Conservation (phyloP, 2,329 filamentous ascomycete species). For the Exophiala spinifera region DNA sequence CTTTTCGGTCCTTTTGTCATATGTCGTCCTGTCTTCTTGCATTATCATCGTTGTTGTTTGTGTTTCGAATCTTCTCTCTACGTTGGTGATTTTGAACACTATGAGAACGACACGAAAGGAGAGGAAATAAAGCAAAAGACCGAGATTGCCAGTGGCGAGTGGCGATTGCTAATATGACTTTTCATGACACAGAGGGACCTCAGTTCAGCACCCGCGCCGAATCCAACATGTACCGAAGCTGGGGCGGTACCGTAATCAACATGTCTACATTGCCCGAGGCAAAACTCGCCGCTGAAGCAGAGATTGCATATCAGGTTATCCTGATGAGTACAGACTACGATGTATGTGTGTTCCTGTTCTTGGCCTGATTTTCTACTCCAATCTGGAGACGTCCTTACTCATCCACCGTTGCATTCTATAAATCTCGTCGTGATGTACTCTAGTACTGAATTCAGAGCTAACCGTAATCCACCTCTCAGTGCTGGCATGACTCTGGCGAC, state of each 20-base stretch:
- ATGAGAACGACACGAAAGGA: too few species aligned
- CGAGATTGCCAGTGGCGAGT: too few species aligned
- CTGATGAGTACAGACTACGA: constrained; percentile 99
- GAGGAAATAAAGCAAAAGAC: too few species aligned
- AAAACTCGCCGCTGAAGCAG: constrained; percentile 92
- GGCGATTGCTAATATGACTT: neutral
- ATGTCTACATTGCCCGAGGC: constrained; percentile 95
- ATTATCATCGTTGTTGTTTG: too few species aligned
- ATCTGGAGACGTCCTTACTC: too few species aligned
- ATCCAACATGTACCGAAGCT: constrained; percentile 88
- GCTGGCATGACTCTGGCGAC: constrained; percentile 80
- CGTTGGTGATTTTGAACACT: too few species aligned
- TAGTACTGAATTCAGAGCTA: too few species aligned
- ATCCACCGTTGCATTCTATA: too few species aligned
- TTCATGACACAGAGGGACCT: constrained; percentile 66
- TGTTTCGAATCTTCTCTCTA: too few species aligned
- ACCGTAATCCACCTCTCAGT: constrained; percentile 45
- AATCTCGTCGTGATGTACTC: too few species aligned
- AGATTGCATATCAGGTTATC: constrained; percentile 96
- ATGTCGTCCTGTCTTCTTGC: neutral
- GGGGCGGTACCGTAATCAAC: constrained; percentile 95
- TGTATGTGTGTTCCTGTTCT: constrained; percentile 14
- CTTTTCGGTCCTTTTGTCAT: neutral
- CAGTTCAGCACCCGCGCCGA: constrained; percentile 97
- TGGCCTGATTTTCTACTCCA: too few species aligned